Base-by-base conservation (phyloP, 768 basidiomycete species). In the Suillus ampliporus region DNA sequence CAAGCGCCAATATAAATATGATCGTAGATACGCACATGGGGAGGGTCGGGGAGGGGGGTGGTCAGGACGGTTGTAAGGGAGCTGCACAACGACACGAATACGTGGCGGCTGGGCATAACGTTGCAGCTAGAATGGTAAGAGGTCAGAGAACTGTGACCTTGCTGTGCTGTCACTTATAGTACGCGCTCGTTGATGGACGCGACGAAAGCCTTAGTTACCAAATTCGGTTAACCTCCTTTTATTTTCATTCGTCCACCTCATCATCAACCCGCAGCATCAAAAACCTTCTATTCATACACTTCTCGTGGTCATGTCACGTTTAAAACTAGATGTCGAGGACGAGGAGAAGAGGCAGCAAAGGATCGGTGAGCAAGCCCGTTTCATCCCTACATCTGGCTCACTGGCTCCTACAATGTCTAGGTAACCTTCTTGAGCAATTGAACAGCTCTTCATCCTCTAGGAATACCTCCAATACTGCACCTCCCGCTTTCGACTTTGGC, bases 11-110 rank as follows among this genome's bases (percentile, higher is more conserved):
- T 57, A 19, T 40, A 40, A 58, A 41, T 35, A 19, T 10, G 50
- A 50, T 59, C 50, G 23, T 37, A 51, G 26, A 54, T n/a, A 82
- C 86, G 72, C 73, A 92, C 92, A 73, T 80, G 81, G 48, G 88
- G 86, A 58, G 91, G 91, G 65, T 92, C 86, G n/a, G 77, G 75
- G 10, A 81, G 74, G 13, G n/a, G 89, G 82, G 53, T 89, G 82
- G 57, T 91, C 89, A 13, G 92, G 90, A 52, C 92, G 84, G 72
- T 92, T 87, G 73, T 85, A 90, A 3, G 93, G 93, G 15, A 95
- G 77, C 59, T 91, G 84, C 44, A 95, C 88, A 35, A 95, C 87
- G 26, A 95, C 88, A 53, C 93, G 88, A 23, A 90, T 78, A 54
- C 74, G 74, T 7, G 78, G 75, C 48, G 67, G 62, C 5, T 66